phyloP scores from a whole-genome alignment of 768 basidiomycete genomes.

The Rhodotorula graminis region DNA sequence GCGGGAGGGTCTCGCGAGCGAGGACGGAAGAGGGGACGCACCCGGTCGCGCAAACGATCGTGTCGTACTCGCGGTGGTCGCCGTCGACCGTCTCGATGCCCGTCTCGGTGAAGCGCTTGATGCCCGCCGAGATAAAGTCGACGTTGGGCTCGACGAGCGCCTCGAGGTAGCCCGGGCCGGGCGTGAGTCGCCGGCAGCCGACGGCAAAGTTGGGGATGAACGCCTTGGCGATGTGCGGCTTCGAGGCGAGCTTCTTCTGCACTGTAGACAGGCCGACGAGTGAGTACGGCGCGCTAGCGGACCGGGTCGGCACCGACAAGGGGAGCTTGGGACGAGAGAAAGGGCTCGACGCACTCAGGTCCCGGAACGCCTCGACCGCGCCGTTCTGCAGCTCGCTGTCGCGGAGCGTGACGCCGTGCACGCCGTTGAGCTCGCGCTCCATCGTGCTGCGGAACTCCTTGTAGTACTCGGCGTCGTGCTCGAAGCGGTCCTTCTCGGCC shows the following conservation, averaged over 20 bases:
- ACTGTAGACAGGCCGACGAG: constrained; percentile 47
- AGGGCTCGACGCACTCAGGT: constrained; percentile 13
- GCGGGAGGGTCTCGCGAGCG: not conserved
- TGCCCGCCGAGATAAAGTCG: constrained; percentile 43
- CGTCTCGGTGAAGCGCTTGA: constrained; percentile 54
- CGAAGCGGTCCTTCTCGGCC: constrained; percentile 33
- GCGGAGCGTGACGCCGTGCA: constrained; percentile 30
- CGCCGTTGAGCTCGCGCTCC: constrained; percentile 37
- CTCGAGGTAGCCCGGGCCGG: constrained; percentile 65
- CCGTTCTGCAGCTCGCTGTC: constrained; percentile 21
- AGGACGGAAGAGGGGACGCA: constrained; percentile 1
- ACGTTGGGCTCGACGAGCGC: constrained; percentile 61
- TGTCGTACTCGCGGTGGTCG: constrained; percentile 55
- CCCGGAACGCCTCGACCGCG: constrained; percentile 27
- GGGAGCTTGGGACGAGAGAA: too few relatives aligned
- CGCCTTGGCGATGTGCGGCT: constrained; percentile 56
- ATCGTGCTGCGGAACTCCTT: constrained; percentile 26
- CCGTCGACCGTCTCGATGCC: constrained; percentile 62
- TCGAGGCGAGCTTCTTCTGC: constrained; percentile 55
- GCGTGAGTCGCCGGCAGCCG: constrained; percentile 62
- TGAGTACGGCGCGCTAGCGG: too few relatives aligned
- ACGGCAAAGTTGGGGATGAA: constrained; percentile 56
- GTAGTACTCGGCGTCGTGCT: constrained; percentile 17
- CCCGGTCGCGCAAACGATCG: constrained; percentile 63
- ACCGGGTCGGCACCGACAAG: too few relatives aligned